Evolutionary conservation across 192 early-diverging fungal species (phyloP), one percentile per base, ranked within the genome.

Genomic region (Phycomyces nitens): DNA sequence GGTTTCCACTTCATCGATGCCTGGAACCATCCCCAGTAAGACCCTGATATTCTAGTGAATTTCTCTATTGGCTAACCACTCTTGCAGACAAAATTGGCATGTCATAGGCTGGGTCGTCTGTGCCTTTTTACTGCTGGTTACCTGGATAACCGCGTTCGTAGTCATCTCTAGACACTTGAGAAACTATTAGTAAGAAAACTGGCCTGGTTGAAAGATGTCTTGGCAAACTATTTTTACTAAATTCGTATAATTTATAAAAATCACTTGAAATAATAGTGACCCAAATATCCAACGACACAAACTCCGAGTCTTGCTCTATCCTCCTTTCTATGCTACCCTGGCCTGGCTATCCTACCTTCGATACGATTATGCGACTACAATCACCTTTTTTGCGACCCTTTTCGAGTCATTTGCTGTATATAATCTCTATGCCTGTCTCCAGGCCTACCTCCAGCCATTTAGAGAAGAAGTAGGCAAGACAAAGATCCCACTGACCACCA

Each of bases 361-460:
- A 27, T 65, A 53, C 21, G 62, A 64, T 23, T 74, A 74, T 41
- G 18, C 39, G 1, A 69, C 66, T 2, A 69, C 67, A 22, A 74
- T 74, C 53, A 52, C 64, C 26, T 74, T 74, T 52, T 74, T 74
- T 29, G 73, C 68, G 1, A 60, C 59, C 12, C 21, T 74, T 14
- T 74, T 74, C 39, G 73, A 69, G 56, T 54, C 73, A 16, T 66
- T 74, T 61, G 73, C 73, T 5, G 73, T 74, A 39, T 74, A 58
- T 43, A 74, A 74, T 50, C 54, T 74, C 12, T 74, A 66, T 60
- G 52, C 55, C 5, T 62, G 62, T 0, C 34, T 74, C 21, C 67
- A 74, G 62, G 56, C 73, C 16, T 70, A 66, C 55, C 53, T 74
- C 20, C 39, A 52, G 6, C 73, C 73, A 34, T 74, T 58, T 39